phyloP scores from a whole-genome alignment of 164 flowering plant species.

The Dillenia suffruticosa region DNA sequence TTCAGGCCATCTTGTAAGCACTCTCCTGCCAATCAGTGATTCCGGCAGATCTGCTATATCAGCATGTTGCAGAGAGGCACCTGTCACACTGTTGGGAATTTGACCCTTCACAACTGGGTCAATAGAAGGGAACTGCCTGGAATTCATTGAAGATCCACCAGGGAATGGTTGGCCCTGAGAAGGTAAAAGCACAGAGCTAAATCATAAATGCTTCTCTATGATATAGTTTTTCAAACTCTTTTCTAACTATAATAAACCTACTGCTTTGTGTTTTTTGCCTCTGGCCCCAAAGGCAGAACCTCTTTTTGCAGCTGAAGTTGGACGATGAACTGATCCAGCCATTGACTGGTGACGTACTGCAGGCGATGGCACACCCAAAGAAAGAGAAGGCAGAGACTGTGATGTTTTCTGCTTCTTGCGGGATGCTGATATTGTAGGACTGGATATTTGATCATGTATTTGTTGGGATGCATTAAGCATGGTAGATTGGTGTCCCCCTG shows the following conservation, averaged over 20 bases:
- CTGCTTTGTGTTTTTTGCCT: conserved; percentile 50
- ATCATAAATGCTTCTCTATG: too few relatives aligned
- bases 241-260: conserved; percentile 23
- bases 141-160: too few relatives aligned
- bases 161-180: too few relatives aligned
- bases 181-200: too few relatives aligned
- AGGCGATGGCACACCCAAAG: conserved; percentile 38
- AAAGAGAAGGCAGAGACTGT: conserved; percentile 41
- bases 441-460: conserved; percentile 60
- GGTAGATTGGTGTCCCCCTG: conserved; percentile 50
- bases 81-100: conserved; percentile 8
- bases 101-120: too few relatives aligned
- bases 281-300: conserved; percentile 24
- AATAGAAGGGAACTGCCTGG: too few relatives aligned
- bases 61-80: conserved; percentile 18
- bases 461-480: conserved; percentile 41
- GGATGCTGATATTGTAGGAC: conserved; percentile 74
- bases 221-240: too few relatives aligned
- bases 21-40: conserved; percentile 46
- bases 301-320: conserved; percentile 33
- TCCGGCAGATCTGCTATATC: conserved; percentile 27
- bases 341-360: conserved; percentile 33
- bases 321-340: conserved; percentile 41
- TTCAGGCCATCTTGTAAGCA: conserved; percentile 70
- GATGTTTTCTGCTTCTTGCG: conserved; percentile 78